Conservation (phyloP, 257 asterid species). For the Oldenlandia corymbosa region DNA sequence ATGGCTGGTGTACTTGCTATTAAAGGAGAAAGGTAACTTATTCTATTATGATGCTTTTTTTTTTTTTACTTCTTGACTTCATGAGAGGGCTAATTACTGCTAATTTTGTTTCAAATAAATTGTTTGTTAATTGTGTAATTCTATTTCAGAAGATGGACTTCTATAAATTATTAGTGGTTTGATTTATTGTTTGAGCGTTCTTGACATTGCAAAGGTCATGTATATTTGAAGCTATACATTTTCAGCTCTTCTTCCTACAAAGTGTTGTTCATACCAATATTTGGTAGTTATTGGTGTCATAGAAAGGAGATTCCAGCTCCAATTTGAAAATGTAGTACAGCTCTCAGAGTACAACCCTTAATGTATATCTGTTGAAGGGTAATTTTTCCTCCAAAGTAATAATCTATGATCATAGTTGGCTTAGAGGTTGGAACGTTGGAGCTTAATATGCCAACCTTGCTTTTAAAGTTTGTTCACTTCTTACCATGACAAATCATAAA, state of each 20-base stretch:
- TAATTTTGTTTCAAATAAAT: background rate
- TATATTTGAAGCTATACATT: background rate
- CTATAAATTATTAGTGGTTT: background rate
- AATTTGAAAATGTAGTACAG: background rate
- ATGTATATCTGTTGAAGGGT: too few relatives aligned
- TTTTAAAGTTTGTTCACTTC: background rate
- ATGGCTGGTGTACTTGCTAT: conserved; percentile 84
- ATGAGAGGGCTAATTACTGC: background rate
- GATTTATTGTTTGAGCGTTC: background rate
- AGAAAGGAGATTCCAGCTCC: background rate
- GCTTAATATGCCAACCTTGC: background rate
- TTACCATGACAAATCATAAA: background rate
- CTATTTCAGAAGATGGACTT: background rate
- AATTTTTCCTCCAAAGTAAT: too few relatives aligned
- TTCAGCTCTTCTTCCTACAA: background rate
- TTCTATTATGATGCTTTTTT: background rate
- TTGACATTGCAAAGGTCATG: background rate
- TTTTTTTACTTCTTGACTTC: background rate
- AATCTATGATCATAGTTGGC: background rate
- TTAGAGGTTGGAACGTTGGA: background rate
- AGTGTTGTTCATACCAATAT: background rate
- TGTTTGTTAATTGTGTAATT: background rate
- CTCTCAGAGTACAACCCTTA: too few relatives aligned
- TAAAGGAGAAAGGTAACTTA: conserved; percentile 64
- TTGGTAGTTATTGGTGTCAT: background rate